A percentile compares a stretch with the other conserved stretches of the same genome.
These are phyloP conservation scores for Cavenderia fasciculata DNA, from an alignment of 78 protist genomes.

Conservation along the genomic window DNA sequence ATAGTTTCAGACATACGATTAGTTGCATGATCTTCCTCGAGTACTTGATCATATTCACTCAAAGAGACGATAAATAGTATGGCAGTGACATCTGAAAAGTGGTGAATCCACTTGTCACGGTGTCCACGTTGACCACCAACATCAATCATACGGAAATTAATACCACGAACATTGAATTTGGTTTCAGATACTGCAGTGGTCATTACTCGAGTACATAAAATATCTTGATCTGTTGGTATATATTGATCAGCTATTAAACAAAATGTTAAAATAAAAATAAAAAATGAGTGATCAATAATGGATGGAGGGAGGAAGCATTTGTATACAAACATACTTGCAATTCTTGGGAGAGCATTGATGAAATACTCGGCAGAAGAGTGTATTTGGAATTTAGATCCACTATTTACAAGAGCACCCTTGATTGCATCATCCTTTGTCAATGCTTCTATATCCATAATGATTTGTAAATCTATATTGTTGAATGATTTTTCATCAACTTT, in stretches of 20 bases:
- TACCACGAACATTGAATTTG: constrained; percentile 54
- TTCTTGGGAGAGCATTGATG: not conserved
- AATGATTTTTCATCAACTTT: constrained; percentile 14
- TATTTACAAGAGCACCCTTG: not conserved
- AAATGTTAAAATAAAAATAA: not conserved
- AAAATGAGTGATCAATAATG: not conserved
- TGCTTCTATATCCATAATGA: constrained; percentile 1
- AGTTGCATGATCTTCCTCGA: constrained; percentile 79
- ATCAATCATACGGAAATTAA: constrained; percentile 84
- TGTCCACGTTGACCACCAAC: constrained; percentile 95
- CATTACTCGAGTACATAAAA: constrained; percentile 84
- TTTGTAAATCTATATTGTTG: not conserved
- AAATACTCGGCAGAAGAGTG: not conserved
- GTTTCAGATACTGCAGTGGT: constrained; percentile 83
- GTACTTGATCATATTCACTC: constrained; percentile 81
- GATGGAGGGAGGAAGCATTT: not conserved
- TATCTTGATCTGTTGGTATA: constrained; percentile 85
- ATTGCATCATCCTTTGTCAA: constrained; percentile 36
- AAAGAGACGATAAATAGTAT: constrained; percentile 82
- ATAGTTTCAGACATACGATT: constrained; percentile 85
- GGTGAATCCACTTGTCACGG: constrained; percentile 93
- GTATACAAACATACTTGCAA: constrained; percentile 36
- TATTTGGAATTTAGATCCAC: constrained; percentile 15
- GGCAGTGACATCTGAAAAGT: constrained; percentile 87
- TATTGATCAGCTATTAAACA: constrained; percentile 71